These are phyloP conservation scores for Trichoderma harzianum DNA, from an alignment of 2,329 filamentous ascomycete genomes.

Conservation along the genomic window DNA sequence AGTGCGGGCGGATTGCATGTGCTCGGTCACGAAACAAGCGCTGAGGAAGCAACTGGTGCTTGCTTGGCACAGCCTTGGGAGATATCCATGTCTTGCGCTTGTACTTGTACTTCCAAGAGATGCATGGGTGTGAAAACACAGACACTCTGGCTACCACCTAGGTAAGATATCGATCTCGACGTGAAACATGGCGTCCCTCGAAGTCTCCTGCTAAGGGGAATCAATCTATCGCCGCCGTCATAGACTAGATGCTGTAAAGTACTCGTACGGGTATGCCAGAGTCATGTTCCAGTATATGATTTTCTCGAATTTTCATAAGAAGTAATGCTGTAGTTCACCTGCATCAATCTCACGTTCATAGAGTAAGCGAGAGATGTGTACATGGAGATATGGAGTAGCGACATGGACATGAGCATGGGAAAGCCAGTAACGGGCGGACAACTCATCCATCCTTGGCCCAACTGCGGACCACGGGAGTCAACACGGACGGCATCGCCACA, in stretches of 20 bases:
- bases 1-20: background rate
- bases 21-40: background rate
- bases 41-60: background rate
- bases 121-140: background rate
- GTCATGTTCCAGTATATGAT: background rate
- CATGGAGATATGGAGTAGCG: background rate
- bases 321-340: background rate
- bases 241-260: background rate
- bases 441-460: conserved; percentile 4
- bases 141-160: background rate
- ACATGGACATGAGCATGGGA: background rate
- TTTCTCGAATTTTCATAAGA: background rate
- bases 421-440: background rate
- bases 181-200: conserved; percentile 8
- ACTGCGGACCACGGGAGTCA: conserved; percentile 1
- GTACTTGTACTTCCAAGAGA: background rate
- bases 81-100: background rate
- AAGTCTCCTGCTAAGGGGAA: background rate
- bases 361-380: background rate
- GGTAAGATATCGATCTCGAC: background rate
- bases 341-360: background rate
- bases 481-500: conserved; percentile 3
- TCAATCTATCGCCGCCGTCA: background rate
- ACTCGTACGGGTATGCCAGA: background rate
- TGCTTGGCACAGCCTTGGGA: background rate